These are phyloP conservation scores for Clitopilus passeckerianus DNA, from an alignment of 768 basidiomycete species.

Conservation along the genomic window DNA sequence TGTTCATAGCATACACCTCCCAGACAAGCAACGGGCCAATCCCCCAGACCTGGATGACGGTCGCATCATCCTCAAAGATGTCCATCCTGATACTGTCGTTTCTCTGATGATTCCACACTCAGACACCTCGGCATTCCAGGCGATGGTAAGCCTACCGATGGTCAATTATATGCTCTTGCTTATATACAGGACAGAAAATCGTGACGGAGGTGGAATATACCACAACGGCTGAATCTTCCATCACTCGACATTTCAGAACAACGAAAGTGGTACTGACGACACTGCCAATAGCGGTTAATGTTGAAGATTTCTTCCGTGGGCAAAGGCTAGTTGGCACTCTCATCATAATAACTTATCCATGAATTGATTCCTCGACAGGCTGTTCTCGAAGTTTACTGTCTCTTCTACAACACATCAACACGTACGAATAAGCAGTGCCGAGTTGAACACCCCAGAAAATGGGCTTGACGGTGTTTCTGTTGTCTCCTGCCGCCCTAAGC, in stretches of 20 bases:
- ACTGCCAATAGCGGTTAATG: constrained; percentile 86
- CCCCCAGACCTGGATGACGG: constrained; percentile 34
- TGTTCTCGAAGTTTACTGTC: constrained; percentile 89
- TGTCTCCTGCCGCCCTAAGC: constrained; percentile 37
- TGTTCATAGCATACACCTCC: too few relatives aligned
- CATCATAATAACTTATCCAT: not conserved
- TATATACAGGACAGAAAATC: constrained; percentile 50
- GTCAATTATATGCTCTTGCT: not conserved
- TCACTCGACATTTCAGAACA: constrained; percentile 49
- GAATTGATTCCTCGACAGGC: constrained; percentile 33
- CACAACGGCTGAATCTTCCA: constrained; percentile 45
- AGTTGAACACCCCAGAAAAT: constrained; percentile 40
- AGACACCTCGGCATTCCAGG: constrained; percentile 54
- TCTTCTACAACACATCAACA: constrained; percentile 76
- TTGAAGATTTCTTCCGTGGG: constrained; percentile 94
- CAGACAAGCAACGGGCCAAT: constrained; percentile 7
- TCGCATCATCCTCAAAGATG: constrained; percentile 40
- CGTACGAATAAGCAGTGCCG: constrained; percentile 67
- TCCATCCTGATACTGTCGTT: constrained; percentile 40
- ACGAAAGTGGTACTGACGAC: constrained; percentile 58
- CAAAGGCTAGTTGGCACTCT: constrained; percentile 45
- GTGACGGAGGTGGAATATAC: constrained; percentile 63
- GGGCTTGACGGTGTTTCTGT: constrained; percentile 49
- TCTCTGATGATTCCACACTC: constrained; percentile 61
- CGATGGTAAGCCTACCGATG: constrained; percentile 39